Evolutionary conservation across 108 stramenopile genomes (phyloP), one percentile per base, ranked within the genome.

Genomic region (Pseudonitzschia delicatissima): DNA sequence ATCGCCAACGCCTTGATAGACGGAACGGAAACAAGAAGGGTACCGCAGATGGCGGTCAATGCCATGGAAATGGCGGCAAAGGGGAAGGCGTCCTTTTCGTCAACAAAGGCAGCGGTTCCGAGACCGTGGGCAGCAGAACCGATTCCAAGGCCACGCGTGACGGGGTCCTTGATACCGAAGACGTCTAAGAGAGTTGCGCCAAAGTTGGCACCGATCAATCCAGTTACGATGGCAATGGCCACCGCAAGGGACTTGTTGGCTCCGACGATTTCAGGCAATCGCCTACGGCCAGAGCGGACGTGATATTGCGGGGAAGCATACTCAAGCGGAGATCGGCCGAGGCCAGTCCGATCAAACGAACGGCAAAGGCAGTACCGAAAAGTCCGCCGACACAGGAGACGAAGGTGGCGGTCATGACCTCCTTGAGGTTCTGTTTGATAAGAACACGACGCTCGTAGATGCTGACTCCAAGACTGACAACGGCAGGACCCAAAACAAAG

Each of bases 1-100:
- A 88, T 39, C 1, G 86, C 52, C 51, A 81, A 45, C 32, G 53
- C 63, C 42, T 80, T 80, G 5, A 92, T 64, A 1, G 73, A 32
- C 33, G 90, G 90, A 50, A 92, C 62, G 12, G 90, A 88, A 9
- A 88, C 82, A 12, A 86, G 21, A 5, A 86, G 79, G 52, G 90
- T 92, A 36, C 81, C 80, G 13, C 84, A 83, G 18, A 80, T 74
- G 32, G 86, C 90, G 11, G 90, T 92, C 66, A 92, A 63, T 25
- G 93, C 94, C 94, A 97, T 94, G 39, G 82, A 74, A 64, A 97
- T 92, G 9, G 94, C 96, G 18, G 94, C 84, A 62, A 97, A 95
- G 0, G 96, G 92, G 66, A 96, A 95, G 8, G 96, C 92, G 45
- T 92, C 92, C 57, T 90, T 77, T 75, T 96, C 96, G 44, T 90